Base-by-base conservation (phyloP, 805 yeast genomes). In the Teunomyces panamensis region DNA sequence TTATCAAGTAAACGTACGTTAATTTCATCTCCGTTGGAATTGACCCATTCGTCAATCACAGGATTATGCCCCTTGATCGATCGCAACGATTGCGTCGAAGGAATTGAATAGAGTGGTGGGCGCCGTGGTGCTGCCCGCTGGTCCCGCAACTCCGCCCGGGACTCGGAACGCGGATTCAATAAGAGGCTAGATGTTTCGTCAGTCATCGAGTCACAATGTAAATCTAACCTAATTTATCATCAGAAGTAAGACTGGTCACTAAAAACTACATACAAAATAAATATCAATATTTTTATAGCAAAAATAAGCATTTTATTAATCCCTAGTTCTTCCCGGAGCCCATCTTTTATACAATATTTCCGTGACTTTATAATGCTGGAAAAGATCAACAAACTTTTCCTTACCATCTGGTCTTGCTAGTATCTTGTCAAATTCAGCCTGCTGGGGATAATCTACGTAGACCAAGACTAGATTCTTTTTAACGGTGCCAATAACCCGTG, bases 401-500 rank as follows among this genome's bases (percentile, higher is more conserved):
- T 59, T 49, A 27, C 54, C 55, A 44, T 51, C 56, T n/a, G 29
- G 39, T 32, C 51, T 44, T 50, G 37, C 30, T 52, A 48, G n/a
- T 44, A 53, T 39, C 9, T 47, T 45, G 43, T 58, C 56, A 54
- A 67, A 64, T 41, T 59, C 66, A 9, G 60, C 63, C n/a, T 68
- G 53, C 0, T 50, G 37, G 2, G 90, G 86, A 9, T 69, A 59
- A 33, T 80, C 81, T 8, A 94, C 88, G 63, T 79, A 89, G 36
- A 80, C 79, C 34, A 89, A 58, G 1, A 91, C 78, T 54, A 91
- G 65, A 7, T 82, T 81, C 71, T 94, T 94, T 58, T 84, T 83
- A 9, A 94, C 98, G 16, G 91, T 88, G 0, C 95, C 87, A 39
- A 89, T 80, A 1, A 94, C 96, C 49, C 99, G 78, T 41, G 85